Base-by-base conservation (phyloP, 2,329 filamentous ascomycete species). In the Thermothelomyces thermophilus region DNA sequence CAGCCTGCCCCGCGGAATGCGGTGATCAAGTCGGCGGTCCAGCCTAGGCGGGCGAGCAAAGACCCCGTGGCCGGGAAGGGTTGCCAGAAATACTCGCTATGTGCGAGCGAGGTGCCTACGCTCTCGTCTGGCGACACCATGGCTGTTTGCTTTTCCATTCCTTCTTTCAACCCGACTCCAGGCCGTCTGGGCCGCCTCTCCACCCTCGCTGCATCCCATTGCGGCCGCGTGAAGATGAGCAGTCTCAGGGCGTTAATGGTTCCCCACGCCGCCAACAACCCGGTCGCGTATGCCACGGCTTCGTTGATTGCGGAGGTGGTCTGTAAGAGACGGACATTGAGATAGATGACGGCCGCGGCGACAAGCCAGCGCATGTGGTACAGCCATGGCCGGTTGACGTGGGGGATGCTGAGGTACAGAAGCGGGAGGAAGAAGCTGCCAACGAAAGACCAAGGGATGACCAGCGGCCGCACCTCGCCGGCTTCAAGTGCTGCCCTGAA, bases 41-140 rank as follows among this genome's bases (percentile, higher is more conserved):
- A 84, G 55, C 67, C 66, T 7, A 83, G 62, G 10, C 81, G 73
- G 35, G 74, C 64, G 20, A 60, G 45, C 40, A 81, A 73, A 0
- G 74, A 62, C 1, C 64, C 74, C 3, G 74, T 62, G 3, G 70
- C 68, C 0, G 80, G 81, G 55, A 76, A 84, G 1, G 71, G 64
- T 60, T 84, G 74, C 81, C 81, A 84, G 58, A 76, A 73, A 49
- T 82, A 82, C 50, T 77, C 71, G 40, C 67, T 67, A 16, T 67
- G 60, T 0, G 62, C 56, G 2, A 62, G 55, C 41, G 58, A 55
- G 24, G 41, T 41, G 6, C 58, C 58, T 20, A 65, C 43, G 41
- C 58, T 61, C 46, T 63, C 63, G 31, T 65, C 61, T 1, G 45
- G 35, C 11, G 44, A 28, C 17, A 46, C 26, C 35, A 26, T 44